Conservation (phyloP, 2,329 filamentous ascomycete genomes). For the Seiridium unicorne region DNA sequence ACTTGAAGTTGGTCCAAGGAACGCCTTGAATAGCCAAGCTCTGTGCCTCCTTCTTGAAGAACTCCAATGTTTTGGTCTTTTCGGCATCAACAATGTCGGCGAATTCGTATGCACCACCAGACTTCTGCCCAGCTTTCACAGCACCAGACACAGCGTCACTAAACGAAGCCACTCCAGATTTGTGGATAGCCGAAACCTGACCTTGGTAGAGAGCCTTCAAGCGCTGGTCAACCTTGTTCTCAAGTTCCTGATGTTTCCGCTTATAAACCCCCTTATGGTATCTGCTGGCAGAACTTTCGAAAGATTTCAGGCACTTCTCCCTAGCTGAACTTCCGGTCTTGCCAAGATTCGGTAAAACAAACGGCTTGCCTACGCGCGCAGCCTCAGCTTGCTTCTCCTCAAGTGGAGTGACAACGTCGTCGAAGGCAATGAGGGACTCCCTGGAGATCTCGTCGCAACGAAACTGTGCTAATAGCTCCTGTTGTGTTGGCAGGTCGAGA, state of each 20-base stretch:
- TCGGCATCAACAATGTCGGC: conserved; percentile 86
- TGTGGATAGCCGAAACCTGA: conserved; percentile 87
- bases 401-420: conserved; percentile 75
- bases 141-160: conserved; percentile 82
- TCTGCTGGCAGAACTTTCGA: conserved; percentile 85
- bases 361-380: conserved; percentile 67
- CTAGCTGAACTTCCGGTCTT: conserved; percentile 70
- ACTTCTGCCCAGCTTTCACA: conserved; percentile 91
- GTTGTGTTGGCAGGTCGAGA: conserved; percentile 91
- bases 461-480: conserved; percentile 95
- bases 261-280: conserved; percentile 96
- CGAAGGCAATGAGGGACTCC: conserved; percentile 82
- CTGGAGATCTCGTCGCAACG: conserved; percentile 94
- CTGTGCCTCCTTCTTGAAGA: conserved; percentile 74
- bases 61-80: conserved; percentile 71
- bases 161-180: conserved; percentile 79
- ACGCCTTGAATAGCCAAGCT: conserved; percentile 76
- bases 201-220: conserved; percentile 85
- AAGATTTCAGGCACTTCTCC: conserved; percentile 72
- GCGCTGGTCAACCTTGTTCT: conserved; percentile 81
- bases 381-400: conserved; percentile 83
- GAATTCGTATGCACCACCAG: conserved; percentile 88
- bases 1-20: conserved; percentile 82
- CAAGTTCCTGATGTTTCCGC: conserved; percentile 81
- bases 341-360: conserved; percentile 75